Evolutionary conservation across 1,139 yeast species (phyloP), one percentile per base, ranked within the genome.

Genomic region (Geotrichum cucujoidarum): DNA sequence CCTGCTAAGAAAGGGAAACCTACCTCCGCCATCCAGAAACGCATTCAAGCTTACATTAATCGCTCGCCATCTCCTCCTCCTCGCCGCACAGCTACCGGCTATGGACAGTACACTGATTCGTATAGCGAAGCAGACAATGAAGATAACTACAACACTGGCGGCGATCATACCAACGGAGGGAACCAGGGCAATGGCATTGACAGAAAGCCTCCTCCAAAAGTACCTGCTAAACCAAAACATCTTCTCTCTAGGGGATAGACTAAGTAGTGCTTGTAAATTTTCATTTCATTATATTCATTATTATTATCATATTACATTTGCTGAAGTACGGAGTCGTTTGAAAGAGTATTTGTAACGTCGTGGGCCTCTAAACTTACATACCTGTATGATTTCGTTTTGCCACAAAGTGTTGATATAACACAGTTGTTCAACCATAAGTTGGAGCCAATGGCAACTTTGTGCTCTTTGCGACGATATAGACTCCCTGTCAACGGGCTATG

Each of bases 101-200:
- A 86, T 60, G 95, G 95, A 1, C 76, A 77, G 56, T 83, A 74
- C 60, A 83, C 89, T 1, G 84, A 78, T 21, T n/a, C n/a, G n/a
- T 24, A 6, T 24, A 6, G 8, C 10, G 27, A 24, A 10, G 6
- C 27, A 24, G 10, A 24, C 10, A 6, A 6, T 6, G 27, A 24
- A 10, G 6, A 6, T 10, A 24, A 24, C 10, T 6, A 24, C 6
- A 6, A 6, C 27, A 6, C 27, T 24, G 27, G 27, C 27, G n/a
- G n/a, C n/a, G n/a, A n/a, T n/a, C n/a, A n/a, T n/a, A n/a, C n/a
- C n/a, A n/a, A n/a, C n/a, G n/a, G n/a, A n/a, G n/a, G n/a, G n/a
- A n/a, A n/a, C n/a, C n/a, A n/a, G n/a, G n/a, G n/a, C n/a, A n/a
- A n/a, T n/a, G 10, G 10, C 10, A 10, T 24, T 6, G 27, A 24